phyloP scores from a whole-genome alignment of 2,329 filamentous ascomycete species.

The Aspergillus sp. region DNA sequence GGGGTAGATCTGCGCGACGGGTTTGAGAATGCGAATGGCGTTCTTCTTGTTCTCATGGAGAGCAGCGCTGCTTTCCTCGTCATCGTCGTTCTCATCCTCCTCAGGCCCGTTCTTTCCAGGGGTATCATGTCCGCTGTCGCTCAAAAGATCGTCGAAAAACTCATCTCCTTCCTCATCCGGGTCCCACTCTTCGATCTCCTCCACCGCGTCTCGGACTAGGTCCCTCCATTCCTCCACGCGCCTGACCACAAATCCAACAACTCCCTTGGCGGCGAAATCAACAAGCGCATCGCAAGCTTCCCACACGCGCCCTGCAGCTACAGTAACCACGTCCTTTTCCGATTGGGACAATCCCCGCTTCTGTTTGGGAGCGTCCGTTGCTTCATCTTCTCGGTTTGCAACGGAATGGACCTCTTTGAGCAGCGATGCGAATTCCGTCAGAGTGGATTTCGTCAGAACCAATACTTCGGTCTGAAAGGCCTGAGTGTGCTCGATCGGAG shows the following conservation, averaged over 20 bases:
- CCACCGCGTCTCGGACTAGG: slow-evolving; percentile 75
- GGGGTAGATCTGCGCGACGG: slow-evolving; percentile 44
- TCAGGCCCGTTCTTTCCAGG: slow-evolving; percentile 16
- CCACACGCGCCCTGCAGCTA: slow-evolving; percentile 78
- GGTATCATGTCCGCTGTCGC: slow-evolving; percentile 27
- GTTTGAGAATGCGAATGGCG: slow-evolving; percentile 43
- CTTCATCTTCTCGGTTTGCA: slow-evolving; percentile 46
- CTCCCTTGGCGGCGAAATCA: slow-evolving; percentile 63
- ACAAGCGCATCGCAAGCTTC: slow-evolving; percentile 74
- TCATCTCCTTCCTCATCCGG: slow-evolving; percentile 68
- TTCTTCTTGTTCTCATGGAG: slow-evolving; percentile 43
- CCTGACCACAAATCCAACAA: slow-evolving; percentile 67
- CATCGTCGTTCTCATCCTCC: slow-evolving; percentile 19
- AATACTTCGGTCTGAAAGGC: slow-evolving; percentile 65
- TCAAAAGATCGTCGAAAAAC: slow-evolving; percentile 40
- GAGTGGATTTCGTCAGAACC: slow-evolving; percentile 56
- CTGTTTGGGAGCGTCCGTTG: slow-evolving; percentile 30
- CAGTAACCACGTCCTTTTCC: slow-evolving; percentile 57
- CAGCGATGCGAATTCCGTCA: slow-evolving; percentile 64
- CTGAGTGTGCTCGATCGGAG: slow-evolving; percentile 60
- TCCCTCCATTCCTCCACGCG: slow-evolving; percentile 74
- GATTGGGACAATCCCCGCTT: slow-evolving; percentile 27
- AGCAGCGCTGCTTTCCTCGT: slow-evolving; percentile 32
- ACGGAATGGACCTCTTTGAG: slow-evolving; percentile 57
- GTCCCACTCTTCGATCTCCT: slow-evolving; percentile 85